Conservation (phyloP, 2,329 filamentous ascomycete species). For the Neophaeococcomyces aloes region DNA sequence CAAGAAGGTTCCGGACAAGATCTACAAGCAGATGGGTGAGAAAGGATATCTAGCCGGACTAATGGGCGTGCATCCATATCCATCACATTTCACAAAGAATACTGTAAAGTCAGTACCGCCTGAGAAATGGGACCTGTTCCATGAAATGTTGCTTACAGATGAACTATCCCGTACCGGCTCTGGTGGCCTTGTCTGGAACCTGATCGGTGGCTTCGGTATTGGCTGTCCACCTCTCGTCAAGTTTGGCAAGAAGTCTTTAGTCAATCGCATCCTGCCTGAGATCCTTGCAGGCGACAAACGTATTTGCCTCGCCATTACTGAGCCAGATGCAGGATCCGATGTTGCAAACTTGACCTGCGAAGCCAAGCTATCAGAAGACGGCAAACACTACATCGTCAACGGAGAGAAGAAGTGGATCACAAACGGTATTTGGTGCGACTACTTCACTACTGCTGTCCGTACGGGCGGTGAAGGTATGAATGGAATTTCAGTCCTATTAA, state of each 20-base stretch:
- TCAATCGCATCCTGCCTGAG: slow-evolving; percentile 77
- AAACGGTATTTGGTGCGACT: slow-evolving; percentile 92
- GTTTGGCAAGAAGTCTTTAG: slow-evolving; percentile 74
- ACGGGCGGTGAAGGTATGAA: slow-evolving; percentile 76
- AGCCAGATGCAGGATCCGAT: slow-evolving; percentile 88
- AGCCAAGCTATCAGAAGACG: slow-evolving; percentile 86
- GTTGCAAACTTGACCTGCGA: slow-evolving; percentile 93
- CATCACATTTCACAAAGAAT: slow-evolving; percentile 60
- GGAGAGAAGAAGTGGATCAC: slow-evolving; percentile 99
- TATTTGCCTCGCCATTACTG: slow-evolving; percentile 94
- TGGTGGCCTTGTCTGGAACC: slow-evolving; percentile 92
- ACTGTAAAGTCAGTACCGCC: slow-evolving; percentile 65
- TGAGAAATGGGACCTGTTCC: slow-evolving; percentile 96
- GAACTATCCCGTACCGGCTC: slow-evolving; percentile 82
- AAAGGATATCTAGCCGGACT: slow-evolving; percentile 86
- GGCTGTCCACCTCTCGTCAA: slow-evolving; percentile 85
- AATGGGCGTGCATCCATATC: slow-evolving; percentile 62
- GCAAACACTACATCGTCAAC: slow-evolving; percentile 98
- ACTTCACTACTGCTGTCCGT: slow-evolving; percentile 93
- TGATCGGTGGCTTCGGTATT: slow-evolving; percentile 94
- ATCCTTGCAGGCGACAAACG: slow-evolving; percentile 89
- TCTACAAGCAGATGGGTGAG: slow-evolving; percentile 93
- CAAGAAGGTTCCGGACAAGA: slow-evolving; percentile 72
- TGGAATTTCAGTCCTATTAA: slow-evolving; percentile 79
- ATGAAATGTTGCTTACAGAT: slow-evolving; percentile 91